phyloP scores from a whole-genome alignment of 306 rosid genomes.

The Corylus avellana region DNA sequence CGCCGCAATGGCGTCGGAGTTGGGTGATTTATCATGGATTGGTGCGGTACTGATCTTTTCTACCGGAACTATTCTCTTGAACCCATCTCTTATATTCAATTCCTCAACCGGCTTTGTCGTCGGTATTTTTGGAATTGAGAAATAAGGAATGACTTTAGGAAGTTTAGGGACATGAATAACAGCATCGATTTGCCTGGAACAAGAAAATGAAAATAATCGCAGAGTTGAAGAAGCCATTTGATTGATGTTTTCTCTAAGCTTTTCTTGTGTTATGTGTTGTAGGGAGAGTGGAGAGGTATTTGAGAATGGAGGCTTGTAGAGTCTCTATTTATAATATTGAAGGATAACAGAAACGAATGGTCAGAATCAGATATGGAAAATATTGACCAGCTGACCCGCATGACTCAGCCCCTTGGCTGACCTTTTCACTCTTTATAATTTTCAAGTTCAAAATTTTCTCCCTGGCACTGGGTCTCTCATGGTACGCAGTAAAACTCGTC shows the following conservation, averaged over 20 bases:
- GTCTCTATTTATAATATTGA: constrained; percentile 13
- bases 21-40: not conserved
- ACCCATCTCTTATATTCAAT: constrained; percentile 28
- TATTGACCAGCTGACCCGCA: constrained; percentile 7
- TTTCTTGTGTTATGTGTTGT: not conserved
- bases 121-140: constrained; percentile 30
- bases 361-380: constrained; percentile 39
- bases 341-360: constrained; percentile 16
- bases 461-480: not conserved
- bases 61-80: constrained; percentile 31
- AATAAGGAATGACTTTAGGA: constrained; percentile 24
- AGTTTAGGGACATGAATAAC: constrained; percentile 57
- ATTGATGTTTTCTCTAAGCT: constrained; percentile 3
- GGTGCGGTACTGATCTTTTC: not conserved
- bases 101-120: constrained; percentile 41
- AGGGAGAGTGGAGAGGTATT: not conserved
- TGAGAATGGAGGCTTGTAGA: not conserved
- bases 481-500: not conserved
- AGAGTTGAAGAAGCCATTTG: constrained; percentile 30
- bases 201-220: constrained; percentile 28
- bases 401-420: constrained; percentile 21
- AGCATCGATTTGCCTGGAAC: constrained; percentile 40
- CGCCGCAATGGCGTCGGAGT: not conserved
- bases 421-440: not conserved
- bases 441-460: not conserved